Base-by-base conservation (phyloP, 352 stramenopile genomes). In the Globisporangium spinosum region DNA sequence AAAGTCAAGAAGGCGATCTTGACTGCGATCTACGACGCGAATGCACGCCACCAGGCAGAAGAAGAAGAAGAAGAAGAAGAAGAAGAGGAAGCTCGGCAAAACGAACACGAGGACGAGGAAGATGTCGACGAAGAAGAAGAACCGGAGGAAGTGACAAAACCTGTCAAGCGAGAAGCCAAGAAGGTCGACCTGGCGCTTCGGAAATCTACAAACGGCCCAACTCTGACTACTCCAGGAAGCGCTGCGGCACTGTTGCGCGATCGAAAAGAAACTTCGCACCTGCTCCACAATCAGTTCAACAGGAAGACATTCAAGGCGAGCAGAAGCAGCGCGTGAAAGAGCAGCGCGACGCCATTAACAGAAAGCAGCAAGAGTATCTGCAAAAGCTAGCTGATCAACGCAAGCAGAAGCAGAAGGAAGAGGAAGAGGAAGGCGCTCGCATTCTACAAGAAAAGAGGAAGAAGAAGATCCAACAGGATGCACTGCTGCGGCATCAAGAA, bases 301-400 rank as follows among this genome's bases (percentile, higher is more conserved):
- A 43, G 35, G 62, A 70, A 32, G 69, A 76, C 25, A 54, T 64
- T 9, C 45, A 57, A 25, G 78, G 78, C 22, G 67, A 80, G 22
- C 70, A 80, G 51, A 83, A 83, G 58, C 77, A 74, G 27, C 70
- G 72, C 17, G 45, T 49, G 6, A 87, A 87, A 49, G 76, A 90
- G 38, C 70, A 85, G 40, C 79, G 78, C 32, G 78, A 88, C 3
- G 74, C 77, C 0, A 69, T 89, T 32, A 65, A 83, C 25, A 77
- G 77, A 49, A 93, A 91, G 63, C 85, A 93, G 59, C 80, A 90
- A 8, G 77, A 86, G 54, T 91, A 93, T 66, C 69, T 93, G 1
- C 66, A 77, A 17, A 79, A 80, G 49, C 70, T 93, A 45, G 47
- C 79, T 0, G 79, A 91, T 1, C 82, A 93, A 55, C 82, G 83